Evolutionary conservation across 1,139 yeast genomes (phyloP), one percentile per base, ranked within the genome.

Genomic region (Geotrichum europaeum): DNA sequence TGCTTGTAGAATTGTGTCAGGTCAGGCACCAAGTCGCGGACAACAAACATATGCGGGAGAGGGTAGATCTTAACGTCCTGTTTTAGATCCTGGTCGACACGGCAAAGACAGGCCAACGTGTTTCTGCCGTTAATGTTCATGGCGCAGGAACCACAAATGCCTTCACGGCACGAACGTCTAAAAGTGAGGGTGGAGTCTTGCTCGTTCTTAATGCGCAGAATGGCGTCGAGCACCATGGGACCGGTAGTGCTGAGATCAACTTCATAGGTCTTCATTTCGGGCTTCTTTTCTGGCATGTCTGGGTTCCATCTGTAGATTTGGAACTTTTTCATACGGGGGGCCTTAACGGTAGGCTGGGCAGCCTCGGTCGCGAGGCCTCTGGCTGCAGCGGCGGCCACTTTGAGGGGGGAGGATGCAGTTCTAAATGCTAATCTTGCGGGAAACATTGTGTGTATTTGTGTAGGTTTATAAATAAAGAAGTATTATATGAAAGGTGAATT

Each of bases 101-200:
- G 87, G 80, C 97, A 91, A 70, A 95, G 81, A 79, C 99, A 94
- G 51, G 99, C 99, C 71, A 94, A 82, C 45, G 99, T 94, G 82
- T 94, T 94, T 74, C 88, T 83, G 68, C 99, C 99, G 67, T 96
- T 96, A 76, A 94, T 94, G 81, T 94, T 94, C 99, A 94, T 94
- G 70, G 99, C 99, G 81, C 99, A 94, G 4, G 98, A 94, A 57
- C 99, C 99, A 80, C 99, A 94, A 69, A 94, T 95, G 71, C 99
- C 99, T 79, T 94, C 99, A 81, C 99, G 92, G 80, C 99, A 94
- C 58, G 98, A 91, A 78, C 99, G 87, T 81, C 99, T 87, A 78
- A 94, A 88, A 3, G 99, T 94, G 73, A 94, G 83, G 36, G 98
- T 89, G 51, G 98, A 78, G 75, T 94, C 99, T 76, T 90, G 96